Conservation (phyloP, 2,329 filamentous ascomycete genomes). For the Lasiodiplodia gonubiensis region DNA sequence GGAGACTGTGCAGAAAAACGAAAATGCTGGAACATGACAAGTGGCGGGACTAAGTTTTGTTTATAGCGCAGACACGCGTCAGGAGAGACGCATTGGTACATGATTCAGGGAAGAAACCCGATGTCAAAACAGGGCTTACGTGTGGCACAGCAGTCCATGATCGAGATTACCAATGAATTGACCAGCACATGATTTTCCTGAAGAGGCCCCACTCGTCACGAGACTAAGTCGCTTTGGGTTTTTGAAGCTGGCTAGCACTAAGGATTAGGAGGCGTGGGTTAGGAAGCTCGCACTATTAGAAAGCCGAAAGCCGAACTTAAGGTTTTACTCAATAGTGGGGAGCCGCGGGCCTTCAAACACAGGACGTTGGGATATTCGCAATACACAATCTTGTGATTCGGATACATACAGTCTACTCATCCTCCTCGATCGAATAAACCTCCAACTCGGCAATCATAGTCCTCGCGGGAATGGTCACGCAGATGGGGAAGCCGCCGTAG, state of each 20-base stretch:
- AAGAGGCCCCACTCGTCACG: not conserved
- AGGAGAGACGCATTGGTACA: not conserved
- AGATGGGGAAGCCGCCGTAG: conserved; percentile 63
- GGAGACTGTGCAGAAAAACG: not conserved
- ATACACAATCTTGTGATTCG: no score
- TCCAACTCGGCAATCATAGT: conserved; percentile 40
- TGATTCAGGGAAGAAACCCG: not conserved
- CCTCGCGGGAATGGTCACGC: conserved; percentile 59
- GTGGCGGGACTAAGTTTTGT: not conserved
- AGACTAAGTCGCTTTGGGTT: not conserved
- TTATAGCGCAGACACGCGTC: not conserved
- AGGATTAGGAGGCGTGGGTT: not conserved
- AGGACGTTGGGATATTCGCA: no score
- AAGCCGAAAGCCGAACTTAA: not conserved
- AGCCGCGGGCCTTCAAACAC: no score
- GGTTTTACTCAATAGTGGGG: not conserved
- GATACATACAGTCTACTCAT: not conserved
- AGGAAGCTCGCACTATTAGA: not conserved
- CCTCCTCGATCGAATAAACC: conserved; percentile 14
- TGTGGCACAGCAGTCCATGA: not conserved
- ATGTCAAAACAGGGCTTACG: not conserved
- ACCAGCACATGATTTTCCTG: not conserved
- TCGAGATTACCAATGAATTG: not conserved
- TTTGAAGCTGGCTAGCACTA: not conserved
- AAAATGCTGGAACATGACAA: not conserved